Percentiles rank a stretch among this genome's conserved stretches.
Evolutionary conservation across 1,284 basidiomycete genomes (phyloP).

Genomic region (Xerocomus minutiporus): DNA sequence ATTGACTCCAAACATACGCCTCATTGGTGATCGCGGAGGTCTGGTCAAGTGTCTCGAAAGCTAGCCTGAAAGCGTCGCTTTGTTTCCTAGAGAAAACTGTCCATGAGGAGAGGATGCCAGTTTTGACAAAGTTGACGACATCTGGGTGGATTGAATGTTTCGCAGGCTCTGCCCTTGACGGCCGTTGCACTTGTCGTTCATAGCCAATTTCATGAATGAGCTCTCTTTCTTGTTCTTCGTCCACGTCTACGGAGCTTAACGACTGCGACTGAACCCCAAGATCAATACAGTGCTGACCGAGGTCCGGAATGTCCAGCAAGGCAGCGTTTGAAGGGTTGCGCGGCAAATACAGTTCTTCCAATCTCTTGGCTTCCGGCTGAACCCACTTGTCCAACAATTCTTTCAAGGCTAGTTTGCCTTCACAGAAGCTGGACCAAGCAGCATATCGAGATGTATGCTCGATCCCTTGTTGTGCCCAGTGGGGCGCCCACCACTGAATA

Average conservation of each 20-base stretch:
- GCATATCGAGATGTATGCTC: conserved; percentile 22
- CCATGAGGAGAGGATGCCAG: conserved; percentile 12
- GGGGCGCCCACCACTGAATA: neutral
- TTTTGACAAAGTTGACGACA: conserved; percentile 20
- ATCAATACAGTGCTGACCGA: conserved; percentile 26
- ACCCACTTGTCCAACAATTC: conserved; percentile 33
- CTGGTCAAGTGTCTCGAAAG: conserved; percentile 5
- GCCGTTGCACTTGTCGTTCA: neutral
- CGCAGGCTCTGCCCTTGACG: conserved; percentile 8
- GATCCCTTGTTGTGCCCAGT: neutral
- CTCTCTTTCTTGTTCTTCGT: conserved; percentile 25
- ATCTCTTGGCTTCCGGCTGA: conserved; percentile 35
- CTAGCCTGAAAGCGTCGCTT: neutral
- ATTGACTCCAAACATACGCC: conserved; percentile 13
- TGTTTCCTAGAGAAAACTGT: neutral
- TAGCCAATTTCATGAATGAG: conserved; percentile 30
- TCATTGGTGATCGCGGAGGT: conserved; percentile 5
- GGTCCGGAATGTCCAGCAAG: conserved; percentile 18
- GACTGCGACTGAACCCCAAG: conserved; percentile 24
- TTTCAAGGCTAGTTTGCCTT: neutral
- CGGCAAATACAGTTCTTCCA: conserved; percentile 37
- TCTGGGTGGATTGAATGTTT: conserved; percentile 15
- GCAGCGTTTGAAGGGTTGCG: neutral
- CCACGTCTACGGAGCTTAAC: conserved; percentile 22
- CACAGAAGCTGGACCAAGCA: conserved; percentile 29